Conservation (phyloP, 2,329 filamentous ascomycete species). For the Cephalotrichum gorgonifer region DNA sequence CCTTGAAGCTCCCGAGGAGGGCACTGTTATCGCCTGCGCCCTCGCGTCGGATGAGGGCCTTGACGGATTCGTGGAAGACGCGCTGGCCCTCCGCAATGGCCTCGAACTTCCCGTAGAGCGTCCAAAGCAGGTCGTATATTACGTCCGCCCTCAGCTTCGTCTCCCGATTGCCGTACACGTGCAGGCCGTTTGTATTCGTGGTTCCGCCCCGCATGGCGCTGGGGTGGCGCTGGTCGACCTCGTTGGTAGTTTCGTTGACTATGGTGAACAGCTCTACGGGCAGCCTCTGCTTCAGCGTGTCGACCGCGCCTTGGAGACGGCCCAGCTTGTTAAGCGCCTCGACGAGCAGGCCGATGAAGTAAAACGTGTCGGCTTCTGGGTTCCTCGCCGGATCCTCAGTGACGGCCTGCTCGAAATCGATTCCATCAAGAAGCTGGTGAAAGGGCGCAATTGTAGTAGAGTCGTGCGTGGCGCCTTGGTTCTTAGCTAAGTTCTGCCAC, state of each 20-base stretch:
- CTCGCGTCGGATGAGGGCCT: conserved; percentile 75
- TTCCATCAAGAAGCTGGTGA: conserved; percentile 46
- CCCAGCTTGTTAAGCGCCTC: conserved; percentile 87
- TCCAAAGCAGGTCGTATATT: conserved; percentile 84
- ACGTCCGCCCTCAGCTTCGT: conserved; percentile 73
- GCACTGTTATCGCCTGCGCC: conserved; percentile 52
- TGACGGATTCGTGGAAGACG: conserved; percentile 84
- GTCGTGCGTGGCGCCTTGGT: conserved; percentile 44
- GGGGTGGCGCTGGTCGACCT: conserved; percentile 89
- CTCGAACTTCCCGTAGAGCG: conserved; percentile 91
- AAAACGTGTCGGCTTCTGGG: conserved; percentile 89
- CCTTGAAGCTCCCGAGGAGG: conserved; percentile 82
- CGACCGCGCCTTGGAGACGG: conserved; percentile 73
- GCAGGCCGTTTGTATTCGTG: conserved; percentile 42
- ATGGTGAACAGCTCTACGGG: conserved; percentile 90
- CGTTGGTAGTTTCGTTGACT: conserved; percentile 88
- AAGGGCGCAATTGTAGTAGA: conserved; percentile 40
- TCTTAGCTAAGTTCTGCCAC: conserved; percentile 75
- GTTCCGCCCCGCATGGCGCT: conserved; percentile 56
- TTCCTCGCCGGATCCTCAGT: conserved; percentile 87
- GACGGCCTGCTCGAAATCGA: conserved; percentile 52
- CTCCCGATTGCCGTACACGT: conserved; percentile 57
- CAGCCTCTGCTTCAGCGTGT: conserved; percentile 83
- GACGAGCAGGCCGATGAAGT: conserved; percentile 78
- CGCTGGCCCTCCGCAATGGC: conserved; percentile 93